Evolutionary conservation across 306 rosid species (phyloP), one percentile per base, ranked within the genome.

Genomic region (Trifolium fragiferum): DNA sequence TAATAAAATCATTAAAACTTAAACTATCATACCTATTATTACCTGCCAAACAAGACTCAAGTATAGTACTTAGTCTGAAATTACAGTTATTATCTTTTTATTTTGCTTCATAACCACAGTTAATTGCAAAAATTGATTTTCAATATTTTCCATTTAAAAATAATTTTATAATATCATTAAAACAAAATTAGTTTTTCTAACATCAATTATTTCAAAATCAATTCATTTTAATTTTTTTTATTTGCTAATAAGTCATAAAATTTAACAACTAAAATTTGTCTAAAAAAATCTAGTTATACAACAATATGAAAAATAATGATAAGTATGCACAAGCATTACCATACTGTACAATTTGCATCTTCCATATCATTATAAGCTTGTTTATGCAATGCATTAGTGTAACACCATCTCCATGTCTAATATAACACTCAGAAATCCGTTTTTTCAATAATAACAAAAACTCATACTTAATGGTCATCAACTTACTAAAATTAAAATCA

Each of bases 391-490:
- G 66, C 66, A 40, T 30, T 10, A 38, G 3, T 10, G 71, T 25
- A 25, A 14, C 58, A 70, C 46, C 65, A 54, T 66, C 55, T 66
- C 55, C 37, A 0, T 18, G 15, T 69, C 6, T 43, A 54, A 54
- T 46, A 49, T 7, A 35, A 59, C 50, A 58, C 61, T 27, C 32
- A 25, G 66, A 78, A 53, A 15, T 49, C 63, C 18, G n/a, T 25
- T 40, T 19, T 73, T 66, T 21, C 20, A 15, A 62, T 12, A 61
- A 33, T 33, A 61, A 65, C 70, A 65, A 18, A 65, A 20, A 41
- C 50, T 35, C 7, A 41, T 38, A 35, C 62, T 40, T 14, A 38
- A 70, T 54, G 69, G 58, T 46, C 78, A 59, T 50, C 66, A 59
- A 38, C 46, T 58, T 66, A 38, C 18, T 33, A 38, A 50, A 13